These are phyloP conservation scores for Pythium phragmiticola DNA, from an alignment of 352 stramenopile genomes.

Conservation along the genomic window DNA sequence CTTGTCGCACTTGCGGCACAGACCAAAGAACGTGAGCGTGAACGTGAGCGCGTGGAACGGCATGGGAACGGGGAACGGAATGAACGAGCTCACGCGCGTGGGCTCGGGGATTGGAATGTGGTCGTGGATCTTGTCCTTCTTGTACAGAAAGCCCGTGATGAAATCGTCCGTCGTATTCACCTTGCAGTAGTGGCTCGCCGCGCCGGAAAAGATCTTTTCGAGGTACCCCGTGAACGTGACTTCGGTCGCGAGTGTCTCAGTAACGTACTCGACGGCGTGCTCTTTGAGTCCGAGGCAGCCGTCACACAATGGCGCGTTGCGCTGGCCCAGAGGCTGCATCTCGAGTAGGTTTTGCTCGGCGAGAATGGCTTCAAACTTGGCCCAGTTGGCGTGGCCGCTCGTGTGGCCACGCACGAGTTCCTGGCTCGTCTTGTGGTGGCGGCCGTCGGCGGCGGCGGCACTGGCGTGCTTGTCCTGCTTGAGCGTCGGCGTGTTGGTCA, in stretches of 20 bases:
- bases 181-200: conserved; percentile 80
- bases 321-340: conserved; percentile 80
- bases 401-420: conserved; percentile 82
- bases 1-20: conserved; percentile 88
- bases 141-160: conserved; percentile 88
- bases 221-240: conserved; percentile 74
- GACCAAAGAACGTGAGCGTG: conserved; percentile 79
- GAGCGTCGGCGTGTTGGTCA: conserved; percentile 79
- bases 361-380: conserved; percentile 71
- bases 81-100: conserved; percentile 84
- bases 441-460: conserved; percentile 22
- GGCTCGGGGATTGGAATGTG: conserved; percentile 87
- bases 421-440: conserved; percentile 51
- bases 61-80: conserved; percentile 87
- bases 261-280: conserved; percentile 76
- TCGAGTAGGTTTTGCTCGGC: conserved; percentile 80
- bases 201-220: conserved; percentile 82
- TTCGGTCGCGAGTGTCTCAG: conserved; percentile 54
- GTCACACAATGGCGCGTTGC: conserved; percentile 76
- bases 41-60: conserved; percentile 88
- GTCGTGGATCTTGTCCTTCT: conserved; percentile 90
- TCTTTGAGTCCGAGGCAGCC: conserved; percentile 83
- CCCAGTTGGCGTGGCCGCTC: conserved; percentile 61
- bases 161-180: conserved; percentile 85
- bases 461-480: conserved; percentile 25